A percentile compares a stretch with the other conserved stretches of the same genome.
These are phyloP conservation scores for Paraphoma sp. DNA, from an alignment of 2,329 filamentous ascomycete genomes.

Conservation along the genomic window DNA sequence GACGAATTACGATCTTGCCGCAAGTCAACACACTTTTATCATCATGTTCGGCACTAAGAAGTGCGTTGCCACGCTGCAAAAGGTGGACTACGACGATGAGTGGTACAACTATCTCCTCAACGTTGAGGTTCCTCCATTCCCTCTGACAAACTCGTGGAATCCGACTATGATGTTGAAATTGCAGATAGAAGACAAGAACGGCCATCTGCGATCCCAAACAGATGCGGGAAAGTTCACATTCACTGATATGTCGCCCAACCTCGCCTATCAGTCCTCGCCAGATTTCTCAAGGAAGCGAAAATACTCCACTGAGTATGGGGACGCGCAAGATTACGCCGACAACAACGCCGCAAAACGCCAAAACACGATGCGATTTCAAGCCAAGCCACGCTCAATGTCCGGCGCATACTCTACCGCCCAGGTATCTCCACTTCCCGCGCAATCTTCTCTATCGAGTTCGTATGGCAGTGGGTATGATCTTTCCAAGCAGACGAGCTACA, in stretches of 20 bases:
- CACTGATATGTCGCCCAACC: constrained; percentile 53
- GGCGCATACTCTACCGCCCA: constrained; percentile 42
- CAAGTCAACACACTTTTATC: constrained; percentile 61
- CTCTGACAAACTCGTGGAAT: constrained; percentile 62
- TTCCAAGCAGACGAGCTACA: constrained; percentile 39
- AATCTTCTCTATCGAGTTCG: constrained; percentile 42
- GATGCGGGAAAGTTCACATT: constrained; percentile 70
- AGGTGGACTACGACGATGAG: constrained; percentile 63
- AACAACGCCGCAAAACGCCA: constrained; percentile 44
- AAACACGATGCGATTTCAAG: constrained; percentile 45
- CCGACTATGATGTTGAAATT: constrained; percentile 66
- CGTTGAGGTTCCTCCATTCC: constrained; percentile 72
- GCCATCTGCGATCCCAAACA: constrained; percentile 56
- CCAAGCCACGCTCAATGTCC: constrained; percentile 40
- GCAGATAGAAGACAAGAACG: constrained; percentile 64
- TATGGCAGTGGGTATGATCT: constrained; percentile 49
- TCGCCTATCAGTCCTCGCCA: constrained; percentile 39
- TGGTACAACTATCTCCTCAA: constrained; percentile 74
- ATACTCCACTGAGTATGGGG: constrained; percentile 37
- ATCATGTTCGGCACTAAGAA: constrained; percentile 83
- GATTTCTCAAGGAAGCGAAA: constrained; percentile 41
- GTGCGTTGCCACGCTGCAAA: constrained; percentile 70
- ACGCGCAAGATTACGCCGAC: constrained; percentile 35
- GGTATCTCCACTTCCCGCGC: constrained; percentile 47
- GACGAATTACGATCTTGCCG: constrained; percentile 75